phyloP scores from a whole-genome alignment of 140 eudicot species.

The Anethum foeniculum region DNA sequence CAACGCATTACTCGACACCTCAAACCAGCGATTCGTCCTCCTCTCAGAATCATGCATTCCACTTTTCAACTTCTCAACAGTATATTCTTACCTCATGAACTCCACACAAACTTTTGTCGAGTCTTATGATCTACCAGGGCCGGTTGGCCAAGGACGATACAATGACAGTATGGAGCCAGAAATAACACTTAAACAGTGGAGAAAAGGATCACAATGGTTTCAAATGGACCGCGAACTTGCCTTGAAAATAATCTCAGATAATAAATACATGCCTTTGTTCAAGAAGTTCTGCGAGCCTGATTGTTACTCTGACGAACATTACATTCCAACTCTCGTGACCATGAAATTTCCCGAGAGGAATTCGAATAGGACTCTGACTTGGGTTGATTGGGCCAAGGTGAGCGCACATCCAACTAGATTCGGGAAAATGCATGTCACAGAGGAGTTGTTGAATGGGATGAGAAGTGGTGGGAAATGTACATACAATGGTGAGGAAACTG shows the following conservation, averaged over 20 bases:
- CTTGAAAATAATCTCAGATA: conserved; percentile 20
- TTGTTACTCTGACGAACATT: conserved; percentile 38
- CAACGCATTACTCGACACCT: conserved; percentile 33
- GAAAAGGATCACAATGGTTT: conserved; percentile 57
- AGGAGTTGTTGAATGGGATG: conserved; percentile 8
- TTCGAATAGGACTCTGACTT: conserved; percentile 20
- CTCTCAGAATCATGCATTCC: conserved; percentile 59
- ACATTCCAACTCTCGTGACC: conserved; percentile 8
- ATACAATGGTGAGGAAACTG: conserved; percentile 9
- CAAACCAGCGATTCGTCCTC: conserved; percentile 37
- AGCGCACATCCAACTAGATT: conserved; percentile 17
- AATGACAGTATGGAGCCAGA: conserved; percentile 24
- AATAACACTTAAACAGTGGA: conserved; percentile 32
- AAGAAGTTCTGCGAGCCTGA: conserved; percentile 24
- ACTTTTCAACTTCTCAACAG: conserved; percentile 39
- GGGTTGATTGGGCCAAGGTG: conserved; percentile 20
- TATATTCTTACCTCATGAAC: conserved; percentile 32
- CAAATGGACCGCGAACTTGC: conserved; percentile 24
- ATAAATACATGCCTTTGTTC: conserved; percentile 20
- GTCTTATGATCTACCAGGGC: conserved; percentile 26
- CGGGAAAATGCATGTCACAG: not conserved
- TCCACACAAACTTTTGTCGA: conserved; percentile 27
- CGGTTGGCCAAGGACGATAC: conserved; percentile 32
- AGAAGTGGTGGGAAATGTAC: conserved; percentile 13
- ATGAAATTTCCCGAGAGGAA: not conserved